Conservation (phyloP, 129 eudicot species). For the Flaveria sonorensis region DNA sequence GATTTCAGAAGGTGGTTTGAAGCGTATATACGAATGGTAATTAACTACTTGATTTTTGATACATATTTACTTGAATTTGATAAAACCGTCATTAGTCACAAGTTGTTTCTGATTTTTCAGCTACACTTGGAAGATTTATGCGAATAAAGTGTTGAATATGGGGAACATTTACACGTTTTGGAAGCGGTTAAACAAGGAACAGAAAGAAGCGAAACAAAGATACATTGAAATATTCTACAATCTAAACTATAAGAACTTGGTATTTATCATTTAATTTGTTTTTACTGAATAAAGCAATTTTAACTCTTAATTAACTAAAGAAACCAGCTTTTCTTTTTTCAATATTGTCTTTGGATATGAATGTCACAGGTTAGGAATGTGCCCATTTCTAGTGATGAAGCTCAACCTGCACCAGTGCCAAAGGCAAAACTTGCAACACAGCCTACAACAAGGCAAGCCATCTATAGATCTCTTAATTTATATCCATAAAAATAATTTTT, state of each 20-base stretch:
- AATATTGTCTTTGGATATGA: conserved; percentile 10
- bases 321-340: background rate
- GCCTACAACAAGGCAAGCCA: conserved; percentile 45
- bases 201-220: conserved; percentile 89
- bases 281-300: background rate
- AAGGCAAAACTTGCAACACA: conserved; percentile 42
- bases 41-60: background rate
- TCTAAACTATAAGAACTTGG: conserved; percentile 77
- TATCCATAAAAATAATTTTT: background rate
- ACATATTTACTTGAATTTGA: background rate
- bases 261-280: conserved; percentile 30
- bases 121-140: conserved; percentile 99
- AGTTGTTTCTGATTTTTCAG: conserved; percentile 39
- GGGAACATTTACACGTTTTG: conserved; percentile 77
- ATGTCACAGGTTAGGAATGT: conserved; percentile 55
- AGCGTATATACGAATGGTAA: conserved; percentile 93
- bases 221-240: conserved; percentile 76
- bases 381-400: conserved; percentile 36
- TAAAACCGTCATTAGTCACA: background rate
- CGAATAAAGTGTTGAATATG: conserved; percentile 93
- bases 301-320: background rate
- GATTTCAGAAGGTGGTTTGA: conserved; percentile 69
- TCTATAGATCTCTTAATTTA: background rate
- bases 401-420: conserved; percentile 38
- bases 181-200: conserved; percentile 67